Evolutionary conservation across 495 filamentous ascomycete species (phyloP), one percentile per base, ranked within the genome.

Genomic region (Immersiella caudata): DNA sequence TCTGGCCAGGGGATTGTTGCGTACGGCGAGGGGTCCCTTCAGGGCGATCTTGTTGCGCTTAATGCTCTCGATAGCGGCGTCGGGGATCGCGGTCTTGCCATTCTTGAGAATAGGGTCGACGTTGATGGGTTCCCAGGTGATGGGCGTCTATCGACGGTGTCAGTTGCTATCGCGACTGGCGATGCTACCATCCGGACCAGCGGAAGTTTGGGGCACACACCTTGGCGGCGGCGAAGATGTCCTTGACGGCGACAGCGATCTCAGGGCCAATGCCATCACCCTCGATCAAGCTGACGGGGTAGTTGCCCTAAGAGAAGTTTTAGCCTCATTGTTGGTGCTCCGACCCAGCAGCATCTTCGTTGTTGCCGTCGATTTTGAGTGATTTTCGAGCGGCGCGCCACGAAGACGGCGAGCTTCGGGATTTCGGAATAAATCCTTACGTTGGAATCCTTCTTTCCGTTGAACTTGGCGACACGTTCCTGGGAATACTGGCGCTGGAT

Each of bases 211-310:
- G 8, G 51, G 14, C 57, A 63, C 65, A n/a, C 86, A 96, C 94
- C 81, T 94, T 91, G 68, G 96, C 95, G 72, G 96, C 96, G 69
- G 89, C 85, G 82, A 96, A 99, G 79, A 99, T 98, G 78, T 97
- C 91, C 86, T 97, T 97, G 68, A 99, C 93, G 27, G 94, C 94
- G 80, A 96, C 92, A 69, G 95, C 89, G 75, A 99, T 98, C 82
- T 99, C 94, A 64, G 94, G 94, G 67, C 95, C 95, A 76, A 99
- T 99, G 78, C 95, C 95, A 75, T 98, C 95, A 82, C 95, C 95
- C 84, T 99, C 95, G 71, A 99, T 99, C 79, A 99, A 85, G 73
- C 93, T 95, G 73, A 98, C 94, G 52, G 90, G 92, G 86, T 91
- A 99, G 79, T 92, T 92, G 74, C 94, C 95, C 94, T 97, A 70